These are phyloP conservation scores for Aechmea fasciata DNA, from an alignment of 176 grass and related monocot species.

Conservation along the genomic window DNA sequence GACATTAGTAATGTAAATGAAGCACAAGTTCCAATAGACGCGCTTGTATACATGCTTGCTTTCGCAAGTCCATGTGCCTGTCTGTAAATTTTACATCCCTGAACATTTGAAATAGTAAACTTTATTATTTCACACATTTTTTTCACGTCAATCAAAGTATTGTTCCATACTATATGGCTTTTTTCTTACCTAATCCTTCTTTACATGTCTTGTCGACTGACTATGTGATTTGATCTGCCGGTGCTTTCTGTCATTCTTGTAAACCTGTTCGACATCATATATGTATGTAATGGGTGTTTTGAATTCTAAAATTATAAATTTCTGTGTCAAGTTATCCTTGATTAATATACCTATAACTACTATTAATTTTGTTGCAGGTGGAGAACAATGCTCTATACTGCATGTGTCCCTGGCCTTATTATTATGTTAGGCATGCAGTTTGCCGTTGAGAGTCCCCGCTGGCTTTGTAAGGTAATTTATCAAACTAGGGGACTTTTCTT, in stretches of 20 bases:
- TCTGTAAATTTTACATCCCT: too few relatives aligned
- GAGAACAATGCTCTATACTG: slow-evolving; percentile 82
- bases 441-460: slow-evolving; percentile 87
- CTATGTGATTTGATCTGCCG: not conserved
- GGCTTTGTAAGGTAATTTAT: slow-evolving; percentile 77
- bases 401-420: slow-evolving; percentile 73
- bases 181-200: not conserved
- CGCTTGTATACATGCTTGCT: too few relatives aligned
- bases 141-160: not conserved
- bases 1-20: slow-evolving; percentile 41
- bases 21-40: too few relatives aligned
- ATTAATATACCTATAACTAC: not conserved
- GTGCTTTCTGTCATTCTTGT: not conserved
- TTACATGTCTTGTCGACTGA: not conserved
- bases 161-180: not conserved
- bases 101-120: too few relatives aligned
- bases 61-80: too few relatives aligned
- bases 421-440: slow-evolving; percentile 90
- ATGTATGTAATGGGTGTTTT: not conserved
- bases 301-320: not conserved
- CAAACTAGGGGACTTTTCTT: not conserved
- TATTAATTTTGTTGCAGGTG: slow-evolving; percentile 46
- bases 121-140: too few relatives aligned
- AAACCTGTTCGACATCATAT: not conserved
- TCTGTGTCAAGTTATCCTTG: not conserved